Conservation (phyloP, 2,329 filamentous ascomycete species). For the Nothopassalora personata region DNA sequence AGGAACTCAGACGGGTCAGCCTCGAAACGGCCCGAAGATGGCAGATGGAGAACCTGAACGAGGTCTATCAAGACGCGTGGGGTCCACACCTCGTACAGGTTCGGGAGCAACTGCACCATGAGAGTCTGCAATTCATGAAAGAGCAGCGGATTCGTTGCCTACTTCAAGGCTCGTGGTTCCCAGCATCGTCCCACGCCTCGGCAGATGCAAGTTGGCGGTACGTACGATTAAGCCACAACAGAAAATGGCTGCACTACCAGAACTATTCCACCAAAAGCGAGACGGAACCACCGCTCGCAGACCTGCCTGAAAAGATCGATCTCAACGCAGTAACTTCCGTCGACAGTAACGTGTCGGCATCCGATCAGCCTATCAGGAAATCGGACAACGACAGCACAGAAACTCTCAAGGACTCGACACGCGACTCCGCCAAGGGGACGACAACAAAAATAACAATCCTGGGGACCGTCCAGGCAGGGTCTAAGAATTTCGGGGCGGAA, state of each 20-base stretch:
- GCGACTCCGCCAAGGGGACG: conserved; percentile 26
- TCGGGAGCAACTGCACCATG: conserved; percentile 83
- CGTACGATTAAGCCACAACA: conserved; percentile 83
- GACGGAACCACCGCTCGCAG: conserved; percentile 65
- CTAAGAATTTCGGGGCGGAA: background rate
- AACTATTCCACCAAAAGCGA: conserved; percentile 64
- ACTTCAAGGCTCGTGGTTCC: conserved; percentile 85
- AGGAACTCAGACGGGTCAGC: conserved; percentile 80
- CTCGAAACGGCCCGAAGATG: conserved; percentile 71
- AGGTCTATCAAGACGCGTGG: conserved; percentile 93
- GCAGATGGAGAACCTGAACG: conserved; percentile 87
- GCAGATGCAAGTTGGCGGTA: conserved; percentile 59
- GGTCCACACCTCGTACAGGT: conserved; percentile 81
- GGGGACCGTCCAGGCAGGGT: conserved; percentile 41
- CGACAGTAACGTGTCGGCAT: conserved; percentile 80
- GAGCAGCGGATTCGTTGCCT: conserved; percentile 91
- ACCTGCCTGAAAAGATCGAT: conserved; percentile 76
- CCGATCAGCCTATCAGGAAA: conserved; percentile 45
- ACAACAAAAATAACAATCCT: conserved; percentile 90
- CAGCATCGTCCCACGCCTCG: conserved; percentile 41
- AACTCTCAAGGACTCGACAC: conserved; percentile 19
- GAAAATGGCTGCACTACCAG: conserved; percentile 82
- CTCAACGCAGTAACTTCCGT: conserved; percentile 84
- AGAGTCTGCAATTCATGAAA: conserved; percentile 92
- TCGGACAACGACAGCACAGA: conserved; percentile 16